Base-by-base conservation (phyloP, 1,284 basidiomycete genomes). In the Tilletia horrida region DNA sequence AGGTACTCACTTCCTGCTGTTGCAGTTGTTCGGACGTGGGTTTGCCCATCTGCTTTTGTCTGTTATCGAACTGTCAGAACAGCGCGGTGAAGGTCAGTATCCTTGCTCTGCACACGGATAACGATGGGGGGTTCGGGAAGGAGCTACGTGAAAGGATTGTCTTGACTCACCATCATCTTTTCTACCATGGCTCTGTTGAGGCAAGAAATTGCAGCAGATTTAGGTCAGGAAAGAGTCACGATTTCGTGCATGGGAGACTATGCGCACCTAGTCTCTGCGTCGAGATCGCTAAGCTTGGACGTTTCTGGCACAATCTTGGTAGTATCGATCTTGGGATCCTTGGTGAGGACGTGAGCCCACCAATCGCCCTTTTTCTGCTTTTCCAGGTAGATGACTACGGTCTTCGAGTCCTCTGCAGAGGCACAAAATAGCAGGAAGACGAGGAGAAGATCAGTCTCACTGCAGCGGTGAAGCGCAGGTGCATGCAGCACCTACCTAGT, bases 281-380 rank as follows among this genome's bases (percentile, higher is more conserved):
- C 96, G 40, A 99, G 86, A 77, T 99, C 96, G 78, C 92, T 91
- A 66, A 99, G 85, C 81, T 96, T 96, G 77, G 93, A 94, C 82
- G 96, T 95, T 77, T 91, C 89, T 0, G 96, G 96, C 73, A 91
- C 89, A 75, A 99, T 97, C 85, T 97, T 97, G 63, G 87, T 91
- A 13, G 94, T 97, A 81, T 98, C 92, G 84, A 98, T 91, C 85
- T 93, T 96, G 11, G 96, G 93, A 78, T 97, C 92, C 79, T 94
- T 91, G 1, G 90, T 91, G 68, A 98, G 85, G 70, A 98, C 91
- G 81, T 97, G 93, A 81, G 93, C 91, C 96, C 96, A 99, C 96
- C 96, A 98, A 67, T 91, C 88, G 83, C 90, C 88, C 75, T 89
- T 84, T 83, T 93, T 92, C 66, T 90, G 76, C 82, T 96, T 96